Conservation (phyloP, 139 green algal species). For the Micractinium conductrix region DNA sequence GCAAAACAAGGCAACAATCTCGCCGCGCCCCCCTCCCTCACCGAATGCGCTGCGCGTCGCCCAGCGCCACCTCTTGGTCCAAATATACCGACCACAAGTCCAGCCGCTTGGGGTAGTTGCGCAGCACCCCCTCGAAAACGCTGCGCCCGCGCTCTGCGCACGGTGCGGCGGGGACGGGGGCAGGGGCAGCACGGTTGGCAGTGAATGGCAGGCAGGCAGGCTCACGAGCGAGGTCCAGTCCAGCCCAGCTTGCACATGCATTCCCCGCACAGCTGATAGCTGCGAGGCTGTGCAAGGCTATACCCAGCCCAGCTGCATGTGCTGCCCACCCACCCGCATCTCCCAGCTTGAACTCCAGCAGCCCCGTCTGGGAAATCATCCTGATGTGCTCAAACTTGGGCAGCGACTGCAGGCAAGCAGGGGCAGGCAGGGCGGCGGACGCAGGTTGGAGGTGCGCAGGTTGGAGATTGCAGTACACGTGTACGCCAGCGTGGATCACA, state of each 20-base stretch:
- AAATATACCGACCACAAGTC: slow-evolving; percentile 97
- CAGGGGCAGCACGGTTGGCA: background rate
- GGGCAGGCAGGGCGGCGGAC: slow-evolving; percentile 3
- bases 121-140: slow-evolving; percentile 91
- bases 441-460: slow-evolving; percentile 80
- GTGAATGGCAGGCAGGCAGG: background rate
- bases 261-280: too few species aligned
- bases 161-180: background rate
- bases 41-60: slow-evolving; percentile 32
- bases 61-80: slow-evolving; percentile 81
- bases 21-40: background rate
- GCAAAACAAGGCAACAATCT: too few species aligned
- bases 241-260: too few species aligned
- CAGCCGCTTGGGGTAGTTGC: slow-evolving; percentile 92
- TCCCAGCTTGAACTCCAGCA: slow-evolving; percentile 90
- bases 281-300: too few species aligned
- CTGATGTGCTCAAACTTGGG: slow-evolving; percentile 95
- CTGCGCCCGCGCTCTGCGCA: slow-evolving; percentile 75
- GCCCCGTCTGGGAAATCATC: slow-evolving; percentile 74
- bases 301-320: background rate
- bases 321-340: slow-evolving; percentile 22
- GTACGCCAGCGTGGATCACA: too few species aligned
- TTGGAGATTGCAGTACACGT: too few species aligned
- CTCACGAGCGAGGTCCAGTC: too few species aligned
- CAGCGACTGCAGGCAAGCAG: slow-evolving; percentile 60